These are phyloP conservation scores for Vigna nakashimae DNA, from an alignment of 306 rosid species.

Conservation along the genomic window DNA sequence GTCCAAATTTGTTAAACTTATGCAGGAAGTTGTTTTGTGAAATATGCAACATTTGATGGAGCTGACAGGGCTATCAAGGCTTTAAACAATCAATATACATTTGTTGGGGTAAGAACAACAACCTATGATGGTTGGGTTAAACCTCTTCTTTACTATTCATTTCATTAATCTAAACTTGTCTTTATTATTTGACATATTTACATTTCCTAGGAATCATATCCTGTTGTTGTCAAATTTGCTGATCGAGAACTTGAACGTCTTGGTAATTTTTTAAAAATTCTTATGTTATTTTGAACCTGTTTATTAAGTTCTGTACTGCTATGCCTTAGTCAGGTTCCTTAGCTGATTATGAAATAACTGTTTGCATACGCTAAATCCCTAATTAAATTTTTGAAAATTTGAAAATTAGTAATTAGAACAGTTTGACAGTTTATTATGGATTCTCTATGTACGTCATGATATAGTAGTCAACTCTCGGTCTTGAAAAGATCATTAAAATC, in stretches of 20 bases:
- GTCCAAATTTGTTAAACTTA: slow-evolving; percentile 44
- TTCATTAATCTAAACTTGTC: slow-evolving; percentile 39
- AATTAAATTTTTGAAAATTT: not conserved
- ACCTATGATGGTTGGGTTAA: slow-evolving; percentile 10
- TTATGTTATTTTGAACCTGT: slow-evolving; percentile 29
- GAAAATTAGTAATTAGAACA: not conserved
- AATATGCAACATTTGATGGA: slow-evolving; percentile 69
- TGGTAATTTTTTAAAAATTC: slow-evolving; percentile 53
- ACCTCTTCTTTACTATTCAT: slow-evolving; percentile 34
- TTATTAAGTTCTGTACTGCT: slow-evolving; percentile 16
- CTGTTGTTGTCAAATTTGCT: slow-evolving; percentile 81
- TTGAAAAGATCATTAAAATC: slow-evolving; percentile 5
- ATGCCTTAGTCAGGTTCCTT: slow-evolving; percentile 14
- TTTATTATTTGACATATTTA: slow-evolving; percentile 34
- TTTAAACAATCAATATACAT: slow-evolving; percentile 69
- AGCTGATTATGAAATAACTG: slow-evolving; percentile 10
- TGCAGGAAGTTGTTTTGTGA: slow-evolving; percentile 90
- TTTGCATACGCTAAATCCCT: not conserved
- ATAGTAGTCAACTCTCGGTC: not conserved
- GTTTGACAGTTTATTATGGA: slow-evolving; percentile 10
- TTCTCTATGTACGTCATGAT: not conserved
- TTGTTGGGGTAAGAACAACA: slow-evolving; percentile 81
- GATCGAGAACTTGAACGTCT: slow-evolving; percentile 70
- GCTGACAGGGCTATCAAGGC: slow-evolving; percentile 84
- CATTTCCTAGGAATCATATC: slow-evolving; percentile 60